Evolutionary conservation across 805 yeast genomes (phyloP).

Genomic region (Myxozyma monticola): DNA sequence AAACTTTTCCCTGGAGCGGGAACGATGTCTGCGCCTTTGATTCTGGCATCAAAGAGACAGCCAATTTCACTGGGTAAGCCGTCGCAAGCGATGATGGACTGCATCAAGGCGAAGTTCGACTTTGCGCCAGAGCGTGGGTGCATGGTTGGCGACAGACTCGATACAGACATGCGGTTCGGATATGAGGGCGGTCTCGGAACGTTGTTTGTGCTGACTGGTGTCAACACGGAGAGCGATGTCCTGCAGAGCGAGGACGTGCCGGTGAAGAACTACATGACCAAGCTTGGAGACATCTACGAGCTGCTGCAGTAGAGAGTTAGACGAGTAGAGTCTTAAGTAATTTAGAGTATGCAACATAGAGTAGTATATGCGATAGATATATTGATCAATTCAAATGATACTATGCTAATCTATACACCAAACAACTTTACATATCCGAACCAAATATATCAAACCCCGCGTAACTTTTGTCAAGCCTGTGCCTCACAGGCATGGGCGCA

Average conservation of each 20-base stretch:
- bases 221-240: constrained; percentile 72
- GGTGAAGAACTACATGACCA: constrained; percentile 69
- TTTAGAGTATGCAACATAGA: too few species aligned
- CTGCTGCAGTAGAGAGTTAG: constrained; percentile 37
- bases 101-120: constrained; percentile 66
- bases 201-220: constrained; percentile 85
- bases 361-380: too few species aligned
- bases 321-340: too few species aligned
- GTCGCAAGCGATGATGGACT: constrained; percentile 81
- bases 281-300: constrained; percentile 76
- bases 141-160: constrained; percentile 94
- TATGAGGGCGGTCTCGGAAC: constrained; percentile 83
- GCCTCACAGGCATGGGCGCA: too few species aligned
- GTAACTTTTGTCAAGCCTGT: too few species aligned
- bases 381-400: too few species aligned
- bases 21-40: constrained; percentile 74
- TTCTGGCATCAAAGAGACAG: constrained; percentile 71
- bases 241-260: constrained; percentile 41
- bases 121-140: constrained; percentile 60
- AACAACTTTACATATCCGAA: too few species aligned
- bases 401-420: too few species aligned
- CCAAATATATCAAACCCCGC: too few species aligned
- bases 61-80: constrained; percentile 97
- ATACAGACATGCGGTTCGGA: constrained; percentile 94
- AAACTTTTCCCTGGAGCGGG: constrained; percentile 93